Evolutionary conservation across 2,329 filamentous ascomycete species (phyloP), one percentile per base, ranked within the genome.

Genomic region (Claviceps sp.): DNA sequence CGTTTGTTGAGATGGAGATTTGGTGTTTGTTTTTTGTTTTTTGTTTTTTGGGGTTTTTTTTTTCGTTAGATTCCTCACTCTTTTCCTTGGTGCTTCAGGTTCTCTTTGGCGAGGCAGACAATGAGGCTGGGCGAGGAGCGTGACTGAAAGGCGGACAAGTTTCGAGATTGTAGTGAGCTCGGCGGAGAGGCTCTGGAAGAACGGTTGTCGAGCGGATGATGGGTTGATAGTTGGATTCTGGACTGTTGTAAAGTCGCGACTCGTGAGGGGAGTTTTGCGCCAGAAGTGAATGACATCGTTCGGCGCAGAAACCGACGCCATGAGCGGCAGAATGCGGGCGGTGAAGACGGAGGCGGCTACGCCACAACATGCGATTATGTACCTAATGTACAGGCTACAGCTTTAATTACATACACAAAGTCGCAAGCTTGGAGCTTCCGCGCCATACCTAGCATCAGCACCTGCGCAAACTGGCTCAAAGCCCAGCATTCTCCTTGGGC

Each of bases 311-410:
- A 29, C n/a, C 39, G 47, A 43, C n/a, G 26, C 26, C 20, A 11
- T 40, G n/a, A 11, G 11, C 26, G 47, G 48, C 48, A 50, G 48
- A 50, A 50, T 45, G 7, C 20, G 8, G 48, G 48, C 48, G 48
- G 48, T 50, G 48, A 45, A 45, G 26, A 13, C 16, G n/a, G 14
- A 37, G 34, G 17, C 4, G 26, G 9, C 6, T 36, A 26, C 29
- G n/a, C 17, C 6, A 36, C 17, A 38, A 47, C 20, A 39, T 23
- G 34, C 34, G 38, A 43, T 13, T 16, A 20, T 2, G 1, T 20
- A 20, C n/a, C n/a, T n/a, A n/a, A n/a, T n/a, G n/a, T n/a, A n/a
- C n/a, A n/a, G n/a, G 20, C 2, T 20, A 22, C 26, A 11, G 29
- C 29, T 34, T 34, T 34, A 8, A 29, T 36, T 17, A 23, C 4